phyloP scores from a whole-genome alignment of 2,329 filamentous ascomycete genomes.

The Escovopsis weberi region DNA sequence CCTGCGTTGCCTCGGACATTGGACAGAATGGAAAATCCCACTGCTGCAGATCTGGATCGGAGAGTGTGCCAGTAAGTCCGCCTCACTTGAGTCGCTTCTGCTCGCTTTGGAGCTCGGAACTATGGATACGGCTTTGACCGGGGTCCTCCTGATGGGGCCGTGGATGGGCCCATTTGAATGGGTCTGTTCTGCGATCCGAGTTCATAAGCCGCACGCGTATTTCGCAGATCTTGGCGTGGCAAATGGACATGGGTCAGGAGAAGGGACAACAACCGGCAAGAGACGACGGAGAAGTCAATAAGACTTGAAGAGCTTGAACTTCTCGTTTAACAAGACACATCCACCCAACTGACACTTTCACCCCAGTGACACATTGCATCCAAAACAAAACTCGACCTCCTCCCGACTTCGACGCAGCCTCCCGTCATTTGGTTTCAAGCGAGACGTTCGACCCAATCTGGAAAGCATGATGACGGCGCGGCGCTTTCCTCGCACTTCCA shows the following conservation, averaged over 20 bases:
- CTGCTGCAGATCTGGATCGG: constrained; percentile 7
- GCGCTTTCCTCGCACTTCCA: constrained; percentile 1
- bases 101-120: background rate
- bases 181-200: background rate
- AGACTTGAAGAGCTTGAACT: too few species aligned
- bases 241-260: too few species aligned
- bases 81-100: background rate
- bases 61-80: constrained; percentile 5
- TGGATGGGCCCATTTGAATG: background rate
- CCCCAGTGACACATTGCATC: constrained; percentile 4
- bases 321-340: too few species aligned
- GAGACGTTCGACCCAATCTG: constrained; percentile 1
- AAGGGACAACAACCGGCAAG: background rate
- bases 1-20: background rate
- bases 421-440: constrained; percentile 2
- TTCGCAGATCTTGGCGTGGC: background rate
- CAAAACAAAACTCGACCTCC: constrained; percentile 2
- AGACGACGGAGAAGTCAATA: background rate
- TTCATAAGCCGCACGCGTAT: background rate
- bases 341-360: background rate
- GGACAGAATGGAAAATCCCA: constrained; percentile 6
- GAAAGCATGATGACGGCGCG: constrained; percentile 4
- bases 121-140: background rate
- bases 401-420: constrained; percentile 1
- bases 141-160: background rate